A percentile compares a stretch with the other conserved stretches of the same genome.
Conservation (phyloP, 805 yeast species). For the Myxozyma kluyveri region DNA sequence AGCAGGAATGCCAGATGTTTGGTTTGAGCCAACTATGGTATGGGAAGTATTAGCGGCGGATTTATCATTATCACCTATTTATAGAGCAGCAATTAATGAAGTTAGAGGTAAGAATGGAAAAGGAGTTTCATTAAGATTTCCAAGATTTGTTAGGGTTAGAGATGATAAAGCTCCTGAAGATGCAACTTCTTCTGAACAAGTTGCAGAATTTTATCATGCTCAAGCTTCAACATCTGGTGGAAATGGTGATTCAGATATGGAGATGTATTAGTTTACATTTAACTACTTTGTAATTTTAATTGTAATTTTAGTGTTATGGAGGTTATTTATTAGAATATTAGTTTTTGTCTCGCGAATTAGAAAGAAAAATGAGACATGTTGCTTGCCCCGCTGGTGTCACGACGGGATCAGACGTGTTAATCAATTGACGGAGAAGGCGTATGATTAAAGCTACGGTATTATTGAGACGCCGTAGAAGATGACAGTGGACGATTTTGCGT, state of each 20-base stretch:
- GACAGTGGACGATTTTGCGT: too few relatives aligned
- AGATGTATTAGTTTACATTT: constrained; percentile 11
- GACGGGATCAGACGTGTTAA: too few relatives aligned
- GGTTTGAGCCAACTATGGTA: constrained; percentile 84
- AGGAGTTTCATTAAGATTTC: constrained; percentile 85
- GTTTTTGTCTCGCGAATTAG: too few relatives aligned
- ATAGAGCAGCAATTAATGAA: constrained; percentile 74
- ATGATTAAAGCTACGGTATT: too few relatives aligned
- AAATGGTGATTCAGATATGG: constrained; percentile 12
- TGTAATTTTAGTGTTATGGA: too few relatives aligned
- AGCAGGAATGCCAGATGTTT: constrained; percentile 81
- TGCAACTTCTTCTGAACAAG: constrained; percentile 80
- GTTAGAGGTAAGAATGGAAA: constrained; percentile 57
- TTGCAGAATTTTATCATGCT: constrained; percentile 74
- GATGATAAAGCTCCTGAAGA: constrained; percentile 86
- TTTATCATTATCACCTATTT: constrained; percentile 80
- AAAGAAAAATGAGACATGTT: too few relatives aligned
- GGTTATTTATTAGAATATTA: too few relatives aligned
- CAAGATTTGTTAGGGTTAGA: constrained; percentile 76
- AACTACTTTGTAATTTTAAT: too few relatives aligned
- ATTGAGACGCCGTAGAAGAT: too few relatives aligned
- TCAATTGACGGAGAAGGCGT: too few relatives aligned
- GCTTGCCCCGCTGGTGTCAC: too few relatives aligned
- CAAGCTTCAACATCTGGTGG: constrained; percentile 43
- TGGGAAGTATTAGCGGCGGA: constrained; percentile 94